Base-by-base conservation (phyloP, 208 protist species). In the Trypanosoma lewisi region DNA sequence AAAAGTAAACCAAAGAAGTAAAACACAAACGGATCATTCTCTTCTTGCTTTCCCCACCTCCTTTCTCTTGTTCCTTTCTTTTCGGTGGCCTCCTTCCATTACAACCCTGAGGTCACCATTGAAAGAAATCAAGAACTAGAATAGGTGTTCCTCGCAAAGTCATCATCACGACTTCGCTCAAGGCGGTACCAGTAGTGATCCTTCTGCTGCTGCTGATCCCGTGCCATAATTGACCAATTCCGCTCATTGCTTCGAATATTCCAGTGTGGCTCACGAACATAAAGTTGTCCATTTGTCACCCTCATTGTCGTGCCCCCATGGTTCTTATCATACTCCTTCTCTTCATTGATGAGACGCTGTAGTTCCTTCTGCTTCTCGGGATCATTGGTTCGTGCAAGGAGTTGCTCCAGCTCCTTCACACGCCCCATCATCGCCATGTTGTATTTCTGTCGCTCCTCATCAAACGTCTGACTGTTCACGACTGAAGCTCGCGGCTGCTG, bases 181-280 rank as follows among this genome's bases (percentile, higher is more conserved):
- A 77, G 37, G 41, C 87, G 84, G 69, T 94, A 94, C 87, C 82
- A 89, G 65, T 91, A 94, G 69, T 91, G 81, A 67, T 94, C 87
- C 70, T 88, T 94, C 72, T 94, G 87, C 70, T 89, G 83, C 75
- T 94, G 87, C 68, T 87, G 87, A 53, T 94, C 87, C 25, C 84
- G 79, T 16, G 84, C 73, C 54, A 94, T 51, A 54, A 94, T 91
- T 39, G 76, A 82, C 85, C 87, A 94, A 67, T 94, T 94, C 31
- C 87, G 80, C 67, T 94, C 87, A 72, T 77, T 94, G 61, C 91
- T 94, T 49, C 87, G 82, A 48, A 94, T 87, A 33, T 86, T 82
- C 85, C 87, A 94, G 62, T 91, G 84, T 33, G 84, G 84, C 37
- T 85, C 80, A 25, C 87, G 87, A 51, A 91, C 82, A 49, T 62